These are phyloP conservation scores for Gnetum montanum DNA, from an alignment of 75 land plant species.

Conservation along the genomic window DNA sequence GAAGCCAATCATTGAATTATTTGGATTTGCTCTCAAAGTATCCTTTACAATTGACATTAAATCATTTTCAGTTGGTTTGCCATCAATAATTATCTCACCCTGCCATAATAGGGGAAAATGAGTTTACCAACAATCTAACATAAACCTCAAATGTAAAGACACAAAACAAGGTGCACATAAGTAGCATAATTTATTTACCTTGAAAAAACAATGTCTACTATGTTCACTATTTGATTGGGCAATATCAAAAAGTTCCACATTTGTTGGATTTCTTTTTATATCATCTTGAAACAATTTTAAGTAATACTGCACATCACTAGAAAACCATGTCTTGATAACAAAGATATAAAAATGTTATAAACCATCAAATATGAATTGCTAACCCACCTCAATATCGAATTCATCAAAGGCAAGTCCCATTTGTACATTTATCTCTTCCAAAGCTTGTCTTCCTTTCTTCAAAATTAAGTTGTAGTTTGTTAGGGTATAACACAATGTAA, in stretches of 20 bases:
- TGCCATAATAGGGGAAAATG: constrained; percentile 1
- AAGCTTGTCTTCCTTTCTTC: constrained; percentile 70
- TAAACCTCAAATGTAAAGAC: no score
- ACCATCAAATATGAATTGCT: no score
- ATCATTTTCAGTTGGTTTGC: constrained; percentile 36
- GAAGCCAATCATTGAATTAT: constrained; percentile 92
- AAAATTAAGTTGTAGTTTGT: no score
- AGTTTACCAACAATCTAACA: neutral
- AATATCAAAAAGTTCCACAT: constrained; percentile 95
- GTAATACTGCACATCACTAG: constrained; percentile 45
- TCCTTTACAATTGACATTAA: constrained; percentile 85
- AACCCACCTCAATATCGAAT: constrained; percentile 50
- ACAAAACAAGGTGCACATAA: neutral
- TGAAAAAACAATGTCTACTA: constrained; percentile 95
- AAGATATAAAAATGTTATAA: no score
- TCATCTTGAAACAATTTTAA: constrained; percentile 75
- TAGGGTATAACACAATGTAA: no score
- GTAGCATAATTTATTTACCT: constrained; percentile 19
- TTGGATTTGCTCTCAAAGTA: constrained; percentile 70
- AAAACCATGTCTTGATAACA: no score
- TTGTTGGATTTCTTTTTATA: constrained; percentile 87
- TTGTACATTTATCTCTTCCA: constrained; percentile 76
- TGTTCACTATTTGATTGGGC: constrained; percentile 98
- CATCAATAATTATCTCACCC: constrained; percentile 82
- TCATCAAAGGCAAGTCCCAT: constrained; percentile 99